A percentile compares a stretch with the other conserved stretches of the same genome.
These are phyloP conservation scores for Chloris gayana DNA, from an alignment of 176 grass and related monocot species.

Conservation along the genomic window DNA sequence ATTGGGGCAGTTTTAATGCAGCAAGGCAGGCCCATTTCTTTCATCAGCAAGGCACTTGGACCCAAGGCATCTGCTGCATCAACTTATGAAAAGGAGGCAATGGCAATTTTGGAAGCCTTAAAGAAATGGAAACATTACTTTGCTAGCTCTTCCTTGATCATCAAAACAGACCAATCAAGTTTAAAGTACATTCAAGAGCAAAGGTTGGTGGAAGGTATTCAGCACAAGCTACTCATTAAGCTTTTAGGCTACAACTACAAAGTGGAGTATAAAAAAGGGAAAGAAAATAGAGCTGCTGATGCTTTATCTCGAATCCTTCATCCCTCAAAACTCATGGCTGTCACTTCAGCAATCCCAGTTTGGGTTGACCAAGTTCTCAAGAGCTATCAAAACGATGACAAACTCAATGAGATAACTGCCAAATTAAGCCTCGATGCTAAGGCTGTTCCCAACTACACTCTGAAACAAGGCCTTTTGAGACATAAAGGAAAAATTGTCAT, in stretches of 20 bases:
- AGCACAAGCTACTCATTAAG: background rate
- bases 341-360: background rate
- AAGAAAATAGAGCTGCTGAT: background rate
- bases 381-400: too few species aligned
- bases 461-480: too few species aligned
- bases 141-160: too few species aligned
- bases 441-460: too few species aligned
- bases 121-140: background rate
- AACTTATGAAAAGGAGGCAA: background rate
- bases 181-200: background rate
- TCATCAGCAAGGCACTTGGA: background rate
- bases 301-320: background rate
- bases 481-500: too few species aligned
- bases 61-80: background rate
- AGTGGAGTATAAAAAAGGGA: background rate
- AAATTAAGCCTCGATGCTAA: too few species aligned
- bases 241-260: background rate
- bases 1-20: background rate
- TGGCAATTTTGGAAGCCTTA: background rate
- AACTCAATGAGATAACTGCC: too few species aligned
- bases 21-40: background rate
- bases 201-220: background rate
- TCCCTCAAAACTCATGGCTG: background rate
- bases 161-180: background rate
- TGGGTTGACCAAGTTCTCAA: background rate